A percentile compares a stretch with the other conserved stretches of the same genome.
Conservation (phyloP, 495 filamentous ascomycete genomes). For the Hyphodiscus hymeniophilus region DNA sequence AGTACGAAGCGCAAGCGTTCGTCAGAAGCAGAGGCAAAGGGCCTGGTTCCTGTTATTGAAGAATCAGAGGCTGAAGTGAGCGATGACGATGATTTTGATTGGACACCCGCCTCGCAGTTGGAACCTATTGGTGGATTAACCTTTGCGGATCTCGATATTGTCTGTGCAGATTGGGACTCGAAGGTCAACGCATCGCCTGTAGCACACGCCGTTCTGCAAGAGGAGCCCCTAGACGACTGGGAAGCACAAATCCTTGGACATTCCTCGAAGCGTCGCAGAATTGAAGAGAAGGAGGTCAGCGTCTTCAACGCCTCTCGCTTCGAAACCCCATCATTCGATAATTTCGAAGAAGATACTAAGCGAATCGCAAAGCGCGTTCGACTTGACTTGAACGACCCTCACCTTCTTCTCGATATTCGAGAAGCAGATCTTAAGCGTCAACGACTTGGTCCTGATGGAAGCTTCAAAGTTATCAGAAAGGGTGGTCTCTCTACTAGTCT, state of each 20-base stretch:
- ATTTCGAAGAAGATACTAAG: constrained; percentile 51
- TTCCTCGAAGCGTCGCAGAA: constrained; percentile 29
- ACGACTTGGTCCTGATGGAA: constrained; percentile 27
- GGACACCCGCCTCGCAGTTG: constrained; percentile 44
- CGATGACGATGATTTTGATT: constrained; percentile 46
- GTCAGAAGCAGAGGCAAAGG: constrained; percentile 46
- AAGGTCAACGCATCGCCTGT: constrained; percentile 32
- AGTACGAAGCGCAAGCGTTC: constrained; percentile 38
- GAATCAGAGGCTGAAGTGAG: constrained; percentile 40
- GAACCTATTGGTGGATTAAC: constrained; percentile 61
- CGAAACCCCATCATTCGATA: constrained; percentile 37
- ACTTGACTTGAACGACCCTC: constrained; percentile 86
- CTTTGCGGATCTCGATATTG: constrained; percentile 64
- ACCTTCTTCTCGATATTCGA: constrained; percentile 66
- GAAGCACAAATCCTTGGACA: constrained; percentile 38
- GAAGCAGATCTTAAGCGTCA: constrained; percentile 28
- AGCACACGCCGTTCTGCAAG: constrained; percentile 25
- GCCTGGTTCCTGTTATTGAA: constrained; percentile 49
- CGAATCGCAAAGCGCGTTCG: constrained; percentile 65
- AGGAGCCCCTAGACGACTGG: constrained; percentile 40
- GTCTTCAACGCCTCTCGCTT: constrained; percentile 34
- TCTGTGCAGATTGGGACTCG: constrained; percentile 78
- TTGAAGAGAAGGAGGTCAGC: constrained; percentile 26
- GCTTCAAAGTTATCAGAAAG: constrained; percentile 44
- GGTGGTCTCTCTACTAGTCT: constrained; percentile 50